A percentile compares a stretch with the other conserved stretches of the same genome.
phyloP scores from a whole-genome alignment of 78 protist genomes.

The Tieghemostelium lacteum region DNA sequence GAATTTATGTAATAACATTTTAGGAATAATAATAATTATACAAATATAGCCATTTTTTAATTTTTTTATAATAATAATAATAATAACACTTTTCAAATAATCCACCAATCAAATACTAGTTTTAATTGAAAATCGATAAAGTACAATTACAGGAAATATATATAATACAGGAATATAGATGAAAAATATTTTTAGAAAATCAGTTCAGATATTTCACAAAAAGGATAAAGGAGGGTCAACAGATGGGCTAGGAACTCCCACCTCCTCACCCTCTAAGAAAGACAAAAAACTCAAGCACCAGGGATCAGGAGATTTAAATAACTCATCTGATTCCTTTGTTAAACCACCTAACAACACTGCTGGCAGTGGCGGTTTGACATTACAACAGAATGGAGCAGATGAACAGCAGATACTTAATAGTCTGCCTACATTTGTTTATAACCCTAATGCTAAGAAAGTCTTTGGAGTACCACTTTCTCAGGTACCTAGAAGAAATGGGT shows the following conservation, averaged over 20 bases:
- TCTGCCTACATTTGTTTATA: neutral
- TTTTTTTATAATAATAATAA: no score
- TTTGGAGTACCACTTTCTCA: conserved; percentile 57
- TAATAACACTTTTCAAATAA: no score
- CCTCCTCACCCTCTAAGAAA: conserved; percentile 7
- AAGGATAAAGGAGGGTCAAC: neutral
- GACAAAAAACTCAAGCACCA: neutral
- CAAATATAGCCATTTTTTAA: no score
- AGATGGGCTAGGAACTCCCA: neutral
- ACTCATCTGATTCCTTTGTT: no score
- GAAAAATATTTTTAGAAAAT: conserved; percentile 77
- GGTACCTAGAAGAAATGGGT: conserved; percentile 42
- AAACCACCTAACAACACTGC: no score
- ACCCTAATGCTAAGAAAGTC: conserved; percentile 32
- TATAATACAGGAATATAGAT: neutral
- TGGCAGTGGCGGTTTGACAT: neutral
- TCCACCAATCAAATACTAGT: no score
- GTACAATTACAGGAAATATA: neutral
- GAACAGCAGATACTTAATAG: neutral
- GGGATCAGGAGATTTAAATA: neutral
- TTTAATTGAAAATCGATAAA: no score
- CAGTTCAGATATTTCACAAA: conserved; percentile 72
- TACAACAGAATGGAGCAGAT: neutral
- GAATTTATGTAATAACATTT: no score
- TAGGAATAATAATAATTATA: no score